phyloP scores from a whole-genome alignment of 2,329 filamentous ascomycete genomes.

The Penicillium griseofulvum region DNA sequence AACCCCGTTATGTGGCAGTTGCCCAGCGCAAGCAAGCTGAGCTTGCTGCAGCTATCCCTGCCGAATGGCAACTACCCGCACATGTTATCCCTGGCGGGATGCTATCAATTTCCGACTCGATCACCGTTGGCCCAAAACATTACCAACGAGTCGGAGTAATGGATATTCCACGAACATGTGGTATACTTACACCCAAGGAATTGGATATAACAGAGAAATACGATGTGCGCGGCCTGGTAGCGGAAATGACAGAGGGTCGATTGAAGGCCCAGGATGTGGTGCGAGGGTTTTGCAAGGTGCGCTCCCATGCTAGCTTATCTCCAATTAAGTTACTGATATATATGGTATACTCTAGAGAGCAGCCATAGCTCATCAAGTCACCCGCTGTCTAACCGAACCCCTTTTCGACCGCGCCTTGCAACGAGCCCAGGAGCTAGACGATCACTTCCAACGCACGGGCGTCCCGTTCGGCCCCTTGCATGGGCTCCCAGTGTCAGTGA shows the following conservation, averaged over 20 bases:
- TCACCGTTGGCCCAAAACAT: constrained; percentile 29
- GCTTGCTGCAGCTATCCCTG: constrained; percentile 39
- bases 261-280: constrained; percentile 48
- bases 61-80: constrained; percentile 39
- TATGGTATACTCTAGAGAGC: constrained; percentile 28
- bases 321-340: background rate
- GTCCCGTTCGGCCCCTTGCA: constrained; percentile 58
- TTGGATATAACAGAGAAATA: constrained; percentile 56
- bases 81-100: constrained; percentile 35
- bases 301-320: background rate
- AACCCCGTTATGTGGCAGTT: constrained; percentile 32
- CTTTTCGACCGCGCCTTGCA: constrained; percentile 52
- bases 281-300: constrained; percentile 54
- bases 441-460: constrained; percentile 39
- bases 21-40: constrained; percentile 40
- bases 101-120: constrained; percentile 37
- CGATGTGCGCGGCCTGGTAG: constrained; percentile 43
- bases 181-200: constrained; percentile 52
- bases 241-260: constrained; percentile 32
- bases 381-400: constrained; percentile 53
- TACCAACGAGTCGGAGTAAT: constrained; percentile 43
- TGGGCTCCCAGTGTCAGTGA: constrained; percentile 58
- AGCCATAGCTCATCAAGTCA: constrained; percentile 42
- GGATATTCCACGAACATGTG: constrained; percentile 52
- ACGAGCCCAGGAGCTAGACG: constrained; percentile 50